phyloP scores from a whole-genome alignment of 2,329 filamentous ascomycete species.

The Stenocarpella maydis region DNA sequence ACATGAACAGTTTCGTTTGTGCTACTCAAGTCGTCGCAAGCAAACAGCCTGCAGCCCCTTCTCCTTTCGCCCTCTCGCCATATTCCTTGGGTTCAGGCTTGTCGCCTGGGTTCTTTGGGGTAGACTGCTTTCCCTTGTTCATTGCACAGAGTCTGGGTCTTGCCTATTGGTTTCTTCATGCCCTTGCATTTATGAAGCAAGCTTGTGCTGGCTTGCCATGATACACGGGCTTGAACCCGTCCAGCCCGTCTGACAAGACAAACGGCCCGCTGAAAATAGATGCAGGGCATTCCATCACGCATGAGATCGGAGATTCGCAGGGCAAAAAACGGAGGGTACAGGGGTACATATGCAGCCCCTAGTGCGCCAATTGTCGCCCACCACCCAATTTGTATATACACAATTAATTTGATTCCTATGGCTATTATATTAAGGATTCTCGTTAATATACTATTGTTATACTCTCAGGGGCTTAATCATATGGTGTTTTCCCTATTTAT shows the following conservation, averaged over 20 bases:
- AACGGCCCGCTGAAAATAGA: background rate
- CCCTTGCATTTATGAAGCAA: background rate
- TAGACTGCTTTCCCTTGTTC: background rate
- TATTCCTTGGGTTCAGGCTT: background rate
- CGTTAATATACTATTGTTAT: no score
- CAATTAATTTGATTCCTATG: no score
- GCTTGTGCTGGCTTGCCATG: background rate
- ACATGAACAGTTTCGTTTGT: background rate
- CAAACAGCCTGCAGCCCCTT: background rate
- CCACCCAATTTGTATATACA: background rate
- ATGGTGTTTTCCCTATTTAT: no score
- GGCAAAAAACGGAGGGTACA: no score
- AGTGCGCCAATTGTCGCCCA: background rate
- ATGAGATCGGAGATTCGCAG: no score
- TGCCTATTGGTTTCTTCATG: background rate
- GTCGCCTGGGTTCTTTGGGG: background rate
- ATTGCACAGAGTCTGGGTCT: constrained; percentile 3
- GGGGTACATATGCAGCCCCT: background rate
- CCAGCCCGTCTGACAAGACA: background rate
- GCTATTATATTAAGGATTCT: no score
- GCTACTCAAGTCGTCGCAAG: background rate
- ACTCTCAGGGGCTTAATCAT: no score
- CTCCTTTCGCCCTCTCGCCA: background rate
- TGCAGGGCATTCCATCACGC: background rate
- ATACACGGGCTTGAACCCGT: background rate